Conservation (phyloP, 495 filamentous ascomycete species). For the Neurospora sp. region DNA sequence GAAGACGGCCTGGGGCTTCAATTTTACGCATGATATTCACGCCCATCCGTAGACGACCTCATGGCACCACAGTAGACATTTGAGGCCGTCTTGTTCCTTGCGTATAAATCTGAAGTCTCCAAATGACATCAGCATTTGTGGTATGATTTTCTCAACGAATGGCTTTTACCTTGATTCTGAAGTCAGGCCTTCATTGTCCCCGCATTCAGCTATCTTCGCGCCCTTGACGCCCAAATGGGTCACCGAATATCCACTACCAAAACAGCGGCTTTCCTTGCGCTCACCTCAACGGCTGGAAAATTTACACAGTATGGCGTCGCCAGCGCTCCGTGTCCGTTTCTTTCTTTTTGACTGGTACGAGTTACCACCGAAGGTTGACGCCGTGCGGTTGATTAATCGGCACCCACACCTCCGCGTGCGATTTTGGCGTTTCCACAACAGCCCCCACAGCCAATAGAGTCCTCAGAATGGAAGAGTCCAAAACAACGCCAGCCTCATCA, state of each 20-base stretch:
- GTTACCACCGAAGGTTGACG: not conserved
- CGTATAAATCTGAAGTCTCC: not conserved
- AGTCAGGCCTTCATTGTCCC: not conserved
- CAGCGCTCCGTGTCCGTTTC: not conserved
- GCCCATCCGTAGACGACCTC: not conserved
- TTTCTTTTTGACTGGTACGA: not conserved
- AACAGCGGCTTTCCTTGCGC: not conserved
- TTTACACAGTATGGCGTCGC: not conserved
- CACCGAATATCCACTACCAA: conserved; percentile 6
- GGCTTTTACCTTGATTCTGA: not conserved
- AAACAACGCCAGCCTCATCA: not conserved
- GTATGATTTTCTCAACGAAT: not conserved
- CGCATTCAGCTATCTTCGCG: not conserved
- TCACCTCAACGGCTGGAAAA: not conserved
- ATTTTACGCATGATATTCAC: not conserved
- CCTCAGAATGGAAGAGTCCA: not conserved
- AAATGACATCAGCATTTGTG: not conserved
- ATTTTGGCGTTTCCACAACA: not conserved
- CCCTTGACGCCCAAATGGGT: conserved; percentile 6
- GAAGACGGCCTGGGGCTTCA: not conserved
- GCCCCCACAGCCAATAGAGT: not conserved
- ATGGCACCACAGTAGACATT: not conserved
- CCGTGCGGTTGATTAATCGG: conserved; percentile 1
- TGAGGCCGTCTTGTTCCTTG: not conserved
- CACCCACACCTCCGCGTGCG: conserved; percentile 4